Base-by-base conservation (phyloP, 495 filamentous ascomycete species). In the Podospora tetraspora region DNA sequence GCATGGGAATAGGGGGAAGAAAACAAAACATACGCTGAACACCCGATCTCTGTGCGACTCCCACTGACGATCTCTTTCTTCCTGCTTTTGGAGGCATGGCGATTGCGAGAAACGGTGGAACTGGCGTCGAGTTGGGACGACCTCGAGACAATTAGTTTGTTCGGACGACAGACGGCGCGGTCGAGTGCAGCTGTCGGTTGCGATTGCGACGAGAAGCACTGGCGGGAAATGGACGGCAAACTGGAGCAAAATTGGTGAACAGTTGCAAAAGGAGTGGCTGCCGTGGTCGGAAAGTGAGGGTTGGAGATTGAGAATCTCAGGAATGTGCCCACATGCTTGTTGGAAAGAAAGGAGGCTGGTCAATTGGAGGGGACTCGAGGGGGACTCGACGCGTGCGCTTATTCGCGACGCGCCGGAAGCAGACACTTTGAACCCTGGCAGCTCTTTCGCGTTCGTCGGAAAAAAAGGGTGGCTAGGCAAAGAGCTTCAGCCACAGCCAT, bases 1-100 rank as follows among this genome's bases (percentile, higher is more conserved):
- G 34, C 34, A 43, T 16, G 13, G 34, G 13, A 0, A 43, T 16
- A 25, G 12, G 13, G 34, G 13, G 58, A 30, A 30, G n/a, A 25
- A 25, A 25, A 25, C 25, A 25, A 25, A 25, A 68, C 77, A 34
- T 71, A 78, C 77, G 74, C 57, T 76, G 75, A 32, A 77, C 73
- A 67, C 66, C 62, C 34, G 34, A 43, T 57, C 69, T 70, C 43
- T 34, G 11, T 56, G 27, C 25, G 12, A 21, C 32, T 23, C 19
- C 58, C 27, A 9, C 64, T 67, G 6, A n/a, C 22, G 29, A 62
- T 56, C 62, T 67, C 19, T 24, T 68, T 4, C 23, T 68, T 13
- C 19, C 66, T 2, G 30, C 57, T n/a, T 66, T 66, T 19, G 63
- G n/a, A 32, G 63, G 52, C 63, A 66, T 66, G 63, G 56, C 21